Evolutionary conservation across 176 grass and related monocot species (phyloP).

Genomic region (Eleusine indica): DNA sequence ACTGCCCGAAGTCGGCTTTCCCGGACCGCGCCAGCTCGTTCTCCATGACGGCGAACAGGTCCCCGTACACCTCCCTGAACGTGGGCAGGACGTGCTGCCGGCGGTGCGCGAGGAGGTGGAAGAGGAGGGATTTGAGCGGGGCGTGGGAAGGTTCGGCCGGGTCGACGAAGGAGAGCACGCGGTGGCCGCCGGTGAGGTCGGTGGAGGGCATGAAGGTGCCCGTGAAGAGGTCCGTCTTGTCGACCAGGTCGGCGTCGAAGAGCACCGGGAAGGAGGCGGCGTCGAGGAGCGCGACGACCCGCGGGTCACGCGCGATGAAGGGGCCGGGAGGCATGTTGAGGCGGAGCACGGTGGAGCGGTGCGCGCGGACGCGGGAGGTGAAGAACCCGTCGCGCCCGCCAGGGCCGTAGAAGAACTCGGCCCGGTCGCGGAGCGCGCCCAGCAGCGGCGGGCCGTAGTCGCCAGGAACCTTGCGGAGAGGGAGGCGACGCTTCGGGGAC

Average conservation of each 20-base stretch:
- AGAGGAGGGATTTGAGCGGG: conserved; percentile 76
- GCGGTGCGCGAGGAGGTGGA: conserved; percentile 77
- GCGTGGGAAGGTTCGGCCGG: conserved; percentile 79
- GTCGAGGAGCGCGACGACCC: conserved; percentile 93
- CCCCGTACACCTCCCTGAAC: conserved; percentile 71
- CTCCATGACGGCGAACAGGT: conserved; percentile 68
- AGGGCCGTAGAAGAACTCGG: conserved; percentile 78
- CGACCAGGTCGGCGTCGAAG: conserved; percentile 85
- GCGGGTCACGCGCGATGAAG: conserved; percentile 74
- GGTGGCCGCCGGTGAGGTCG: conserved; percentile 85
- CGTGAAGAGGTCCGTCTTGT: conserved; percentile 95
- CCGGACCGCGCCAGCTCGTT: conserved; percentile 61
- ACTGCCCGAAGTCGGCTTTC: conserved; percentile 68
- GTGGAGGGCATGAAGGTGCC: conserved; percentile 98
- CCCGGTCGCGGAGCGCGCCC: conserved; percentile 74
- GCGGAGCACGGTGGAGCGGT: conserved; percentile 80
- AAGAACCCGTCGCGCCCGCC: conserved; percentile 90
- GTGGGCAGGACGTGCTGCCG: conserved; percentile 68
- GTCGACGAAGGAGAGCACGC: conserved; percentile 89
- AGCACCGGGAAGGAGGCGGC: conserved; percentile 87
- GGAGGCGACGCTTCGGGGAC: conserved; percentile 54
- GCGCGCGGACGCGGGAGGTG: conserved; percentile 62
- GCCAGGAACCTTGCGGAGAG: conserved; percentile 76
- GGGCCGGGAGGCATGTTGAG: conserved; percentile 97
- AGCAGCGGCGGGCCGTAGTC: conserved; percentile 77